Evolutionary conservation across 371 early-diverging fungal genomes (phyloP).

Genomic region (Mucor saturninus): DNA sequence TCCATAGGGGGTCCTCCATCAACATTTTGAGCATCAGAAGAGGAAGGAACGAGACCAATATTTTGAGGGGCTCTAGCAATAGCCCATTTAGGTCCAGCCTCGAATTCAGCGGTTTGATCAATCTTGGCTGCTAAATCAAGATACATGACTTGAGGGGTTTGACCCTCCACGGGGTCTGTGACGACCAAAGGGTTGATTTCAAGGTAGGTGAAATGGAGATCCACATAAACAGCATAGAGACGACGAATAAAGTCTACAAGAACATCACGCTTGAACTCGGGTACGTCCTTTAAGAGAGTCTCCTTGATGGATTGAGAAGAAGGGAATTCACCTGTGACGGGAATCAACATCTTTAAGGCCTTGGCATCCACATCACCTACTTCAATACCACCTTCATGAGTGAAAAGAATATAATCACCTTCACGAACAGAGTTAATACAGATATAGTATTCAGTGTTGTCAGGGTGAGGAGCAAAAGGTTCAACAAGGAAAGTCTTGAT

Average conservation of each 20-base stretch:
- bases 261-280: conserved; percentile 79
- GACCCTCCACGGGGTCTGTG: conserved; percentile 66
- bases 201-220: conserved; percentile 96
- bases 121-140: conserved; percentile 97
- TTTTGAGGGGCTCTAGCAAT: conserved; percentile 73
- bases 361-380: conserved; percentile 98
- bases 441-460: conserved; percentile 93
- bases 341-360: conserved; percentile 83
- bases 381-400: conserved; percentile 97
- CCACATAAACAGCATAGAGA: conserved; percentile 92
- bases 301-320: conserved; percentile 67
- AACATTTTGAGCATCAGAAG: conserved; percentile 48
- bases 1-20: conserved; percentile 91
- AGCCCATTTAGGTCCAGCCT: conserved; percentile 91
- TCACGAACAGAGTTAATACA: conserved; percentile 96
- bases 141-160: conserved; percentile 80
- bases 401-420: conserved; percentile 95
- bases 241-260: conserved; percentile 90
- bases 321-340: conserved; percentile 68
- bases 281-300: conserved; percentile 66
- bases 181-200: conserved; percentile 99
- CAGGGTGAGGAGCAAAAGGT: conserved; percentile 94
- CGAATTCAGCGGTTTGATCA: conserved; percentile 98
- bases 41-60: conserved; percentile 50
- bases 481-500: conserved; percentile 95